A percentile compares a stretch with the other conserved stretches of the same genome.
phyloP scores from a whole-genome alignment of 2,329 filamentous ascomycete species.

The Thelonectria discophora region DNA sequence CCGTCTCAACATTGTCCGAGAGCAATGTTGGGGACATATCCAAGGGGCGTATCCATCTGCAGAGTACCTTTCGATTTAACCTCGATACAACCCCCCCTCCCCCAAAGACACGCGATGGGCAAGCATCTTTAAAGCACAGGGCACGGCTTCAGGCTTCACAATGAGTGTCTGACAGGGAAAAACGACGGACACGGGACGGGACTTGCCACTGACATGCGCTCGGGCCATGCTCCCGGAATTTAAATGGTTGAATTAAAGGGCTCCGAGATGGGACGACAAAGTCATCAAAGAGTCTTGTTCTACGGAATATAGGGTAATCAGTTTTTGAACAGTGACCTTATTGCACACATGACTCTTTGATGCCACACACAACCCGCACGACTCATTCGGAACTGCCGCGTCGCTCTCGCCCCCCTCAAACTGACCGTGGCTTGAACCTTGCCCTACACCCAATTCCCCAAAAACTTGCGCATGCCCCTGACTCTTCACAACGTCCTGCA shows the following conservation, averaged over 20 bases:
- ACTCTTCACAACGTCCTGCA: neutral
- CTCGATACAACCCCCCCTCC: too few species aligned
- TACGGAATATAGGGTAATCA: neutral
- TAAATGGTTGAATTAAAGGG: neutral
- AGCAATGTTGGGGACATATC: too few species aligned
- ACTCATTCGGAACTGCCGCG: too few species aligned
- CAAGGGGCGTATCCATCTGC: too few species aligned
- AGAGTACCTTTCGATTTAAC: too few species aligned
- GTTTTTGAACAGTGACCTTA: too few species aligned
- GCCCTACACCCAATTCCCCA: neutral
- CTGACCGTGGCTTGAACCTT: constrained; percentile 10
- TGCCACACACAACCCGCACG: too few species aligned
- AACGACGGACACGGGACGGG: constrained; percentile 2
- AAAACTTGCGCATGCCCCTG: neutral
- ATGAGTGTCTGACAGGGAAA: neutral
- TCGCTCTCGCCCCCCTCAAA: too few species aligned
- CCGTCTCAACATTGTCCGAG: neutral
- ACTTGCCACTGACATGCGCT: constrained; percentile 14
- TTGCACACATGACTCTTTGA: too few species aligned
- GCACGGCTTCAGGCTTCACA: too few species aligned
- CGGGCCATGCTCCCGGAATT: neutral
- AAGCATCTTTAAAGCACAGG: neutral
- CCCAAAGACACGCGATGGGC: too few species aligned
- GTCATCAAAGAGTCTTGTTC: neutral
- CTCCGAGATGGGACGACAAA: neutral